Evolutionary conservation across 306 rosid genomes (phyloP).

Genomic region (Carpinus fangiana): DNA sequence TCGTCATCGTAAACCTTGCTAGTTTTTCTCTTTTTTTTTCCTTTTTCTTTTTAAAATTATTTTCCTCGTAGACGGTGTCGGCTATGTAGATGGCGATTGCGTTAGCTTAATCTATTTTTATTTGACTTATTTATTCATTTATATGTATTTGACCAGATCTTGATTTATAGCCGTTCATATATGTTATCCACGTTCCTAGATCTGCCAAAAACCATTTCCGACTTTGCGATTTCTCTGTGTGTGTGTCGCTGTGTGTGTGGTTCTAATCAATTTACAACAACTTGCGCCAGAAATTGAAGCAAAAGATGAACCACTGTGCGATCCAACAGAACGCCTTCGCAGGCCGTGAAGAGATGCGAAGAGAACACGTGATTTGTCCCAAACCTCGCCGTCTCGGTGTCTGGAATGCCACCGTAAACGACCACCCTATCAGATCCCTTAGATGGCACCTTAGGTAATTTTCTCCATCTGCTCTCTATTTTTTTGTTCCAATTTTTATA

Average conservation of each 20-base stretch:
- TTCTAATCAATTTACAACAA: background rate
- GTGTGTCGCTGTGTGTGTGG: background rate
- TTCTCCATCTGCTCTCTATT: background rate
- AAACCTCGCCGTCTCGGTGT: slow-evolving; percentile 84
- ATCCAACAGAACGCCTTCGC: slow-evolving; percentile 69
- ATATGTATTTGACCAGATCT: slow-evolving; percentile 47
- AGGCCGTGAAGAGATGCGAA: slow-evolving; percentile 54
- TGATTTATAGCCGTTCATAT: slow-evolving; percentile 25
- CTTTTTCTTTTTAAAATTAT: too few species aligned
- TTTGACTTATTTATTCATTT: background rate
- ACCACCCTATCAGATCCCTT: slow-evolving; percentile 47
- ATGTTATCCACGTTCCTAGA: slow-evolving; percentile 24
- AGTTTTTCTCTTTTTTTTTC: too few species aligned
- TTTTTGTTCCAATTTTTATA: background rate
- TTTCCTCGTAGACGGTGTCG: background rate
- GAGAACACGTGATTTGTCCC: slow-evolving; percentile 69
- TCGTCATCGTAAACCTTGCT: background rate
- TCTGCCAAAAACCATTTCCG: slow-evolving; percentile 15
- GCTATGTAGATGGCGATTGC: slow-evolving; percentile 26
- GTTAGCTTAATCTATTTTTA: slow-evolving; percentile 10
- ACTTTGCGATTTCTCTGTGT: slow-evolving; percentile 4
- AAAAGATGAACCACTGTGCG: slow-evolving; percentile 66
- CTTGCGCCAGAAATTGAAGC: slow-evolving; percentile 1
- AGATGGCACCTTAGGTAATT: slow-evolving; percentile 71
- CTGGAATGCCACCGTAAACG: slow-evolving; percentile 48